A percentile compares a stretch with the other conserved stretches of the same genome.
phyloP scores from a whole-genome alignment of 1,284 basidiomycete species.

The Cutaneotrichosporon sp. region DNA sequence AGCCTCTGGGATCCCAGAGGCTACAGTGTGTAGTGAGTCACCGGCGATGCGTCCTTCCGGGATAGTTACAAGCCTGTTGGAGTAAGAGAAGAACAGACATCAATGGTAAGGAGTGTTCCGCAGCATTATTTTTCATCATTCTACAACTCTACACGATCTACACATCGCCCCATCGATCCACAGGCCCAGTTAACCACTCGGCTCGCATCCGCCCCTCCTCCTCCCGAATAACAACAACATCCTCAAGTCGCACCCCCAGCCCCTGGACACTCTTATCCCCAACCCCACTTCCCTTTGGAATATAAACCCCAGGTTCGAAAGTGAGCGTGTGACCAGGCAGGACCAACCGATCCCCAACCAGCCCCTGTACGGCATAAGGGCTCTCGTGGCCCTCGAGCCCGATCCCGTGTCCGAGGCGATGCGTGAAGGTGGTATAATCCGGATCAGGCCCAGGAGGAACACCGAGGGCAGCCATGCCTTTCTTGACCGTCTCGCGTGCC shows the following conservation, averaged over 20 bases:
- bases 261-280: constrained; percentile 56
- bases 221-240: constrained; percentile 70
- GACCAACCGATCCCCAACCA: constrained; percentile 53
- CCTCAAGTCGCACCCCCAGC: constrained; percentile 76
- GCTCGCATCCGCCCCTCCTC: constrained; percentile 46
- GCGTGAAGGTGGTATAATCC: constrained; percentile 65
- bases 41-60: too few species aligned
- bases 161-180: constrained; percentile 39
- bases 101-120: too few species aligned
- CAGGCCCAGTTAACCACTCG: constrained; percentile 47
- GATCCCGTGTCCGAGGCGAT: constrained; percentile 69
- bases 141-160: constrained; percentile 11
- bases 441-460: constrained; percentile 42
- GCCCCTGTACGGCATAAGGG: constrained; percentile 72
- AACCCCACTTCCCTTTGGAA: constrained; percentile 46
- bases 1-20: too few species aligned
- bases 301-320: constrained; percentile 80
- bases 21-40: too few species aligned
- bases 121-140: too few species aligned
- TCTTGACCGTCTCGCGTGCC: constrained; percentile 62
- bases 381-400: constrained; percentile 77
- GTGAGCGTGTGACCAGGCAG: constrained; percentile 71
- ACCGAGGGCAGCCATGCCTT: constrained; percentile 51
- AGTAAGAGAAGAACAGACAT: too few species aligned
- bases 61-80: too few species aligned